Conservation (phyloP, 257 asterid species). For the Cruciata laevipes region DNA sequence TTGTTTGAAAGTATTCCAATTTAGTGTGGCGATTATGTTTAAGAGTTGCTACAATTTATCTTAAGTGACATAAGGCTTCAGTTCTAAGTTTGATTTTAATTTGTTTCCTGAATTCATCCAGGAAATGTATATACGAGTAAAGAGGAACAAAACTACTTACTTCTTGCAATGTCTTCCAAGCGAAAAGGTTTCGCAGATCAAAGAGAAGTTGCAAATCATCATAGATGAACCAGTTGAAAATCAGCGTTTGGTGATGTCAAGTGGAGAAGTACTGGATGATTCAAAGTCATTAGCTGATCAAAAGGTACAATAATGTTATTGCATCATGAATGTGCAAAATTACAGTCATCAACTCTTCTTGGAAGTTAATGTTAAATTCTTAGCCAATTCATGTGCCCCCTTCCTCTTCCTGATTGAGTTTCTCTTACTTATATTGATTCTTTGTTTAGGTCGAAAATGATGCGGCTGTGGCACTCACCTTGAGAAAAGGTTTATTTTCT, state of each 20-base stretch:
- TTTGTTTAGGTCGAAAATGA: conserved; percentile 81
- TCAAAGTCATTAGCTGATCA: conserved; percentile 83
- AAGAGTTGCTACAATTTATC: background rate
- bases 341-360: background rate
- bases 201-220: conserved; percentile 81
- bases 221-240: conserved; percentile 64
- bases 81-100: background rate
- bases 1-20: background rate
- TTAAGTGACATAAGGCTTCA: background rate
- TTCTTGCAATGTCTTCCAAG: conserved; percentile 83
- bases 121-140: conserved; percentile 90
- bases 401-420: conserved; percentile 3
- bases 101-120: conserved; percentile 15
- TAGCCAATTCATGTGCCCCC: background rate
- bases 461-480: conserved; percentile 70
- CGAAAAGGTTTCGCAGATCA: conserved; percentile 62
- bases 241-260: conserved; percentile 59
- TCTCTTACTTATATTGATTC: background rate
- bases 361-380: background rate
- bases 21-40: background rate
- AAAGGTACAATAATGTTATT: conserved; percentile 38
- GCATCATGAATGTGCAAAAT: background rate
- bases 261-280: conserved; percentile 62
- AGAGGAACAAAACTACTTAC: conserved; percentile 82
- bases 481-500: conserved; percentile 68